These are phyloP conservation scores for Aspergillus fumigatiaffinis DNA, from an alignment of 2,329 filamentous ascomycete genomes.

Conservation along the genomic window DNA sequence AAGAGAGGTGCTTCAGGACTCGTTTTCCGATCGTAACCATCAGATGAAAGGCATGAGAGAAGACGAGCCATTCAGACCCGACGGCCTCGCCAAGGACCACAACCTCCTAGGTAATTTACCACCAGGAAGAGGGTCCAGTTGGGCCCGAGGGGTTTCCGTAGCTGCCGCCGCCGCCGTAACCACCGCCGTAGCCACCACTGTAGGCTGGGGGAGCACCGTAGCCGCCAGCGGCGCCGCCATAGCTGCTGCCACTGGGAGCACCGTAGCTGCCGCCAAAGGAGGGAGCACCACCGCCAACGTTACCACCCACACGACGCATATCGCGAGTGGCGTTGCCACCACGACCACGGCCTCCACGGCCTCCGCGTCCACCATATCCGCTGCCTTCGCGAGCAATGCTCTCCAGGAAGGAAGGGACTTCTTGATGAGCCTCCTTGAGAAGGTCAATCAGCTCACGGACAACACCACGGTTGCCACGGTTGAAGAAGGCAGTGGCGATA, in stretches of 20 bases:
- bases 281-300: constrained; percentile 35
- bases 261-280: constrained; percentile 35
- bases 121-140: constrained; percentile 50
- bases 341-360: constrained; percentile 69
- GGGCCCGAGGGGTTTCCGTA: constrained; percentile 42
- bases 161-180: constrained; percentile 22
- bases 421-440: constrained; percentile 97
- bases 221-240: constrained; percentile 24
- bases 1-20: constrained; percentile 28
- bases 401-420: constrained; percentile 90
- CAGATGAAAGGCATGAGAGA: constrained; percentile 30
- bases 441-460: constrained; percentile 96
- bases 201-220: constrained; percentile 15
- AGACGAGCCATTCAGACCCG: constrained; percentile 35
- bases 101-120: constrained; percentile 39
- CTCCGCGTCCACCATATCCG: constrained; percentile 69
- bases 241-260: constrained; percentile 26
- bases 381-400: constrained; percentile 93
- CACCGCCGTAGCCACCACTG: constrained; percentile 28
- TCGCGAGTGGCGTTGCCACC: constrained; percentile 69
- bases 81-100: constrained; percentile 40
- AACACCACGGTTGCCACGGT: constrained; percentile 97
- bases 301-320: constrained; percentile 68
- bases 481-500: constrained; percentile 98
- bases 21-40: constrained; percentile 39